These are phyloP conservation scores for Salvia sclarea DNA, from an alignment of 305 asterid species.

Conservation along the genomic window DNA sequence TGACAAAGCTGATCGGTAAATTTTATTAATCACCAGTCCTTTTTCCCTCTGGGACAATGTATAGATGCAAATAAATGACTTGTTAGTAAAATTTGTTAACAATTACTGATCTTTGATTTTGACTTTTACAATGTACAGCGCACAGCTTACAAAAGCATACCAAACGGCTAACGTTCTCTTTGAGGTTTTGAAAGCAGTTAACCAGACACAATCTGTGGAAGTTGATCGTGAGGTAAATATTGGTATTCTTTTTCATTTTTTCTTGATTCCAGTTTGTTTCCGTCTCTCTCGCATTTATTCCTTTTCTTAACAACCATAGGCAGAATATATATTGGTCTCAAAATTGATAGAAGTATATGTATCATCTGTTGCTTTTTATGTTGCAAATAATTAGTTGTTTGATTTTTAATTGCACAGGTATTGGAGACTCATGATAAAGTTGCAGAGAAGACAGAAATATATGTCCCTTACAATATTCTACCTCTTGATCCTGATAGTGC, in stretches of 20 bases:
- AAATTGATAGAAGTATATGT: not conserved
- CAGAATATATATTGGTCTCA: not conserved
- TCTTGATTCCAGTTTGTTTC: slow-evolving; percentile 11
- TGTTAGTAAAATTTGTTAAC: slow-evolving; percentile 10
- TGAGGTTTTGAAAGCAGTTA: not conserved
- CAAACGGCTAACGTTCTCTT: not conserved
- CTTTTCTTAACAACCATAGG: slow-evolving; percentile 9
- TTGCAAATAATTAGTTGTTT: slow-evolving; percentile 10
- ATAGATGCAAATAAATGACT: not conserved
- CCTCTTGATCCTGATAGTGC: not conserved
- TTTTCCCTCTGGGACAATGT: slow-evolving; percentile 19
- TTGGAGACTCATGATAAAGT: not conserved
- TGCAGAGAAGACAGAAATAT: not conserved
- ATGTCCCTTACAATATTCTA: not conserved
- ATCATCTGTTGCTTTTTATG: slow-evolving; percentile 1
- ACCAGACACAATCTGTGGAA: not conserved
- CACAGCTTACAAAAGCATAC: not conserved
- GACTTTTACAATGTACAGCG: not conserved
- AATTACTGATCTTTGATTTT: slow-evolving; percentile 18
- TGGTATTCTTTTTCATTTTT: not conserved
- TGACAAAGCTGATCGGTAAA: not conserved
- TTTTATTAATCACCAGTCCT: not conserved
- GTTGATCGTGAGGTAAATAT: slow-evolving; percentile 24
- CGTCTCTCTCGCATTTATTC: not conserved
- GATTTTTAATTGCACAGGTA: slow-evolving; percentile 18